phyloP scores from a whole-genome alignment of 2,329 filamentous ascomycete genomes.

The Rhinocladiella similis region DNA sequence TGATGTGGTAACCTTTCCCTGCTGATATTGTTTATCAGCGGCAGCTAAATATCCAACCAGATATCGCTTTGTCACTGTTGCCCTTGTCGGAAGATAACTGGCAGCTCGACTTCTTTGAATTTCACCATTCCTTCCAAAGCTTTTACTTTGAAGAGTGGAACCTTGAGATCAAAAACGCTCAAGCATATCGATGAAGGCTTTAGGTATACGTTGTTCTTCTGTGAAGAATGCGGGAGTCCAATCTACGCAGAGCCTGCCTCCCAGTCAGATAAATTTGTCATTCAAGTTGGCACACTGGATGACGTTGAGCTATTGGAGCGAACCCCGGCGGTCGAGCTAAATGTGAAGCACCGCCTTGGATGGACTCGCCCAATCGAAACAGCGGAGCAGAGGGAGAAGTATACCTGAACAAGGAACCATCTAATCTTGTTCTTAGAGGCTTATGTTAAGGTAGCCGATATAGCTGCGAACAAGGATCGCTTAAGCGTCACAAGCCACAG shows the following conservation, averaged over 20 bases:
- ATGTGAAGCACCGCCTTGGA: slow-evolving; percentile 7
- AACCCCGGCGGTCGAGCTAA: slow-evolving; percentile 6
- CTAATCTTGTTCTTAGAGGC: no score
- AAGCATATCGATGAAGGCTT: slow-evolving; percentile 16
- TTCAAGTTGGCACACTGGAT: slow-evolving; percentile 12
- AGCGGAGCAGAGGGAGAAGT: slow-evolving; percentile 12
- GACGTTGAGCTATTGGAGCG: neutral
- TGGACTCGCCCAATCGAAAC: neutral
- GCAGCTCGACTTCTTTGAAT: slow-evolving; percentile 6
- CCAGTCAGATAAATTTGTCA: neutral
- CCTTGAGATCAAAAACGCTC: neutral
- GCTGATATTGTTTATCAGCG: neutral
- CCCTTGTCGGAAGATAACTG: slow-evolving; percentile 12
- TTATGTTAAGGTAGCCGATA: no score
- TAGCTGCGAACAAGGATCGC: no score
- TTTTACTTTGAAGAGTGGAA: slow-evolving; percentile 2
- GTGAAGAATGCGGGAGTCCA: slow-evolving; percentile 11
- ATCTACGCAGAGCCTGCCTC: slow-evolving; percentile 6
- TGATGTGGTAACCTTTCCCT: neutral
- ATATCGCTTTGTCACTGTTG: slow-evolving; percentile 12
- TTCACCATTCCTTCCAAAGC: neutral
- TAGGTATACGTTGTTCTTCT: slow-evolving; percentile 7
- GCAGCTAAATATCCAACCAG: neutral
- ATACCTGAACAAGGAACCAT: no score
- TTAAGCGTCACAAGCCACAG: no score